These are phyloP conservation scores for Sporopachydermia quercuum DNA, from an alignment of 805 yeast species.

Conservation along the genomic window DNA sequence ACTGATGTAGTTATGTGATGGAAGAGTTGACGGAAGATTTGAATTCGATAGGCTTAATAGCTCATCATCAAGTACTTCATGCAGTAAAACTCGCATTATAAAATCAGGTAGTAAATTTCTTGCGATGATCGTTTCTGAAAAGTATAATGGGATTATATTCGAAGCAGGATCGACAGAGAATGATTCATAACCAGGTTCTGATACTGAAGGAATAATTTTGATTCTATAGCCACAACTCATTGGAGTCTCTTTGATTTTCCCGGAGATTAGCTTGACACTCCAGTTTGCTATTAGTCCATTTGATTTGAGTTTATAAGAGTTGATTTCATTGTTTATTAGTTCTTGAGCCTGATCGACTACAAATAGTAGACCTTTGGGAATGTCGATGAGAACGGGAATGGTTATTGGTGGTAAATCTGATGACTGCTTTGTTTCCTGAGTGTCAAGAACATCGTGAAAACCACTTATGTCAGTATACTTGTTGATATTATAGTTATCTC, in stretches of 20 bases:
- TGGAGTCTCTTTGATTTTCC: conserved; percentile 12
- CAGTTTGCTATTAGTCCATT: conserved; percentile 9
- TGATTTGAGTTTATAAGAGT: conserved; percentile 7
- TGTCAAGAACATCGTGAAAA: not conserved
- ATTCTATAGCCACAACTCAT: conserved; percentile 19
- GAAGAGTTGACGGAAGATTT: conserved; percentile 3
- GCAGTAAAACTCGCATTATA: conserved; percentile 36
- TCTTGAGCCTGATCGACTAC: conserved; percentile 22
- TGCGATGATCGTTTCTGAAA: conserved; percentile 29
- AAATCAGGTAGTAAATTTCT: conserved; percentile 50
- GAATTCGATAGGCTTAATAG: conserved; percentile 16
- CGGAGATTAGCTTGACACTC: conserved; percentile 20
- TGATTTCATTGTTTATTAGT: conserved; percentile 19
- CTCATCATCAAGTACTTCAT: conserved; percentile 31
- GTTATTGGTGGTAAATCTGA: conserved; percentile 9
- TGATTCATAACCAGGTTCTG: conserved; percentile 22
- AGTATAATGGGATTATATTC: conserved; percentile 25
- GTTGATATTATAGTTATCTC: conserved; percentile 17
- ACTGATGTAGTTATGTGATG: conserved; percentile 20
- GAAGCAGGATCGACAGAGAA: conserved; percentile 27
- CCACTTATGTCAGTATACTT: conserved; percentile 14
- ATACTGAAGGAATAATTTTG: conserved; percentile 14
- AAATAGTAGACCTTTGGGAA: conserved; percentile 4
- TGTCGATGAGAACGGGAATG: conserved; percentile 16
- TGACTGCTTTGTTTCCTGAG: not conserved